Evolutionary conservation across 805 yeast species (phyloP).

Genomic region (Hanseniaspora valbyensis): DNA sequence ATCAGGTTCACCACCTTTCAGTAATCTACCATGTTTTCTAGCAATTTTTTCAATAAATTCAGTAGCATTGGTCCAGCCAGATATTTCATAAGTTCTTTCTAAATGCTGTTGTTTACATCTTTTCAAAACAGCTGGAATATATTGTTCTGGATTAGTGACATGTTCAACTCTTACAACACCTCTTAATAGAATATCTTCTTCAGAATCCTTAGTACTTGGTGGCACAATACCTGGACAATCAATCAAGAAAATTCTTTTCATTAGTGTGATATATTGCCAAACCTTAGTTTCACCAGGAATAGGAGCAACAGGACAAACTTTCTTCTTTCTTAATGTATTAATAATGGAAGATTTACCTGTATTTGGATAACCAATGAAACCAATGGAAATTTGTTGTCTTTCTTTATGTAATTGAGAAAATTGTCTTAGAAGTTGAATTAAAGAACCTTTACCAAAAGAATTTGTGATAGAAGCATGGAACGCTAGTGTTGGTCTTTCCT

Average conservation of each 20-base stretch:
- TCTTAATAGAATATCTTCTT: slow-evolving; percentile 82
- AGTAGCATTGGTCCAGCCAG: slow-evolving; percentile 71
- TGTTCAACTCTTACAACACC: slow-evolving; percentile 99
- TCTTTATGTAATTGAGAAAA: slow-evolving; percentile 83
- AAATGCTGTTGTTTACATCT: slow-evolving; percentile 83
- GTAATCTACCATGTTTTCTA: slow-evolving; percentile 79
- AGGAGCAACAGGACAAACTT: slow-evolving; percentile 95
- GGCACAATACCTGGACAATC: slow-evolving; percentile 99
- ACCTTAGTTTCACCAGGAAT: slow-evolving; percentile 98
- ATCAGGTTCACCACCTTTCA: slow-evolving; percentile 97
- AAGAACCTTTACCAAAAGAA: slow-evolving; percentile 94
- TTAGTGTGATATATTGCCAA: slow-evolving; percentile 95
- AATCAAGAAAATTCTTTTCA: slow-evolving; percentile 89
- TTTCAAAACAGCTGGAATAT: slow-evolving; percentile 71
- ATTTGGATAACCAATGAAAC: slow-evolving; percentile 94
- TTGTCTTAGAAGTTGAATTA: slow-evolving; percentile 86
- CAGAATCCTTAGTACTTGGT: slow-evolving; percentile 79
- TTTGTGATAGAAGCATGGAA: slow-evolving; percentile 96
- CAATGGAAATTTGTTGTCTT: slow-evolving; percentile 92
- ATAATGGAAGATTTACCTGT: slow-evolving; percentile 96
- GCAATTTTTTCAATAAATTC: slow-evolving; percentile 88
- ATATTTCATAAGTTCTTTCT: slow-evolving; percentile 88
- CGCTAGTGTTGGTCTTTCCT: slow-evolving; percentile 86
- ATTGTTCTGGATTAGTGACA: slow-evolving; percentile 89
- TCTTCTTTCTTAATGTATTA: slow-evolving; percentile 85